phyloP scores from a whole-genome alignment of 306 rosid species.

The Castanospermum australe region DNA sequence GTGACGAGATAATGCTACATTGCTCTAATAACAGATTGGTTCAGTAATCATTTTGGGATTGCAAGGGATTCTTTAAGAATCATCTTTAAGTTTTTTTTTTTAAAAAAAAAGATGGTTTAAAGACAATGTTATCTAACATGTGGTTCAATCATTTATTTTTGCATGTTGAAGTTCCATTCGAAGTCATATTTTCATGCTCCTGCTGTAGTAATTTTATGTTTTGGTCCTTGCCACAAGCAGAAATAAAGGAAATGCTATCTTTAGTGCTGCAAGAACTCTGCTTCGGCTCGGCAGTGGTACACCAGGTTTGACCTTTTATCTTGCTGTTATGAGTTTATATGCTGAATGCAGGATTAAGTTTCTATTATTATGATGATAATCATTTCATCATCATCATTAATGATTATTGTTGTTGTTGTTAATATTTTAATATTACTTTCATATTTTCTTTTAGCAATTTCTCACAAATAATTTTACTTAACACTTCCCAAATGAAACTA shows the following conservation, averaged over 20 bases:
- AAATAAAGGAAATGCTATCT: conserved; percentile 80
- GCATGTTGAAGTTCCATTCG: not conserved
- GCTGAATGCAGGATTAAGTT: not conserved
- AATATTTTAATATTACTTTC: not conserved
- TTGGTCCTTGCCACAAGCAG: conserved; percentile 47
- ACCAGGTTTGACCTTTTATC: conserved; percentile 64
- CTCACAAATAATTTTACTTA: not conserved
- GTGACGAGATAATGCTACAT: not conserved
- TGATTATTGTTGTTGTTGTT: not conserved
- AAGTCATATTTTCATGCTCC: not conserved
- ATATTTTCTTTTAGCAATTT: not conserved
- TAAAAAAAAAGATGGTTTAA: not conserved
- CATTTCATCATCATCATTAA: not conserved
- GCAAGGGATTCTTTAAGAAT: not conserved
- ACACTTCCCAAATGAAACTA: not conserved
- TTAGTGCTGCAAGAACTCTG: conserved; percentile 70
- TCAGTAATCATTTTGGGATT: not conserved
- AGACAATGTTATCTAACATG: not conserved
- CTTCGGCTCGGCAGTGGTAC: conserved; percentile 92
- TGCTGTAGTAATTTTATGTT: conserved; percentile 31
- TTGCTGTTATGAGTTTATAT: not conserved
- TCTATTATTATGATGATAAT: not conserved
- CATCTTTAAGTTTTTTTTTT: not conserved
- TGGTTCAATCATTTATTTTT: conserved; percentile 8
- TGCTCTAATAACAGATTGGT: not conserved